Conservation (phyloP, 768 basidiomycete genomes). For the Tylopilus intermedius region DNA sequence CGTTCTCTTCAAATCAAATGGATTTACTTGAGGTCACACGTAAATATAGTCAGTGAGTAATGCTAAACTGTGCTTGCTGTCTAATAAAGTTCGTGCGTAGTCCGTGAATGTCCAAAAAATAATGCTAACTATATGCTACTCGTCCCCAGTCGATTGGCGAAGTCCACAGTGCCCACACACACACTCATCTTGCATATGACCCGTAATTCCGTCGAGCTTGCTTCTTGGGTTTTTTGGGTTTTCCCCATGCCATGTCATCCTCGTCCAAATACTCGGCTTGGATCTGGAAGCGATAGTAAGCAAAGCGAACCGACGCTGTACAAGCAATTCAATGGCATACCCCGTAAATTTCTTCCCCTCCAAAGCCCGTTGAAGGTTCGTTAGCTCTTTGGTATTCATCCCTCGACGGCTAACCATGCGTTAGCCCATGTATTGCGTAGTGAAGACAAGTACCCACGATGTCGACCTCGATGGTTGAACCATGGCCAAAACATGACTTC, state of each 20-base stretch:
- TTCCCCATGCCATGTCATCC: constrained; percentile 27
- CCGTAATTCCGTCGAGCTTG: neutral
- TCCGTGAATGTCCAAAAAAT: too few species aligned
- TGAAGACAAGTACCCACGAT: constrained; percentile 9
- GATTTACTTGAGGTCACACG: too few species aligned
- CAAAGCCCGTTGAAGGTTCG: constrained; percentile 16
- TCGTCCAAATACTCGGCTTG: constrained; percentile 26
- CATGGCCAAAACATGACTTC: constrained; percentile 22
- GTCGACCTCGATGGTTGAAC: constrained; percentile 4
- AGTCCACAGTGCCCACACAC: too few species aligned
- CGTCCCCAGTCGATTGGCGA: too few species aligned
- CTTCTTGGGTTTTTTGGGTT: constrained; percentile 9
- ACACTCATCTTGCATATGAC: neutral
- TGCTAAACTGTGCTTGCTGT: too few species aligned
- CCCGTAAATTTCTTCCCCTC: constrained; percentile 17
- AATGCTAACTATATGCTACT: too few species aligned
- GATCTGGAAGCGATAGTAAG: constrained; percentile 4
- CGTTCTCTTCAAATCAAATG: too few species aligned
- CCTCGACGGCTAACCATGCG: constrained; percentile 13
- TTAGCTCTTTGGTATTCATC: constrained; percentile 9
- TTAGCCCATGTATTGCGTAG: neutral
- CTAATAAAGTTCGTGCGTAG: too few species aligned
- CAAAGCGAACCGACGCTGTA: neutral
- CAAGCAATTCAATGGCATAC: constrained; percentile 6
- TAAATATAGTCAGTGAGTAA: too few species aligned